Conservation (phyloP, 768 basidiomycete species). For the Dentipellis fragilis region DNA sequence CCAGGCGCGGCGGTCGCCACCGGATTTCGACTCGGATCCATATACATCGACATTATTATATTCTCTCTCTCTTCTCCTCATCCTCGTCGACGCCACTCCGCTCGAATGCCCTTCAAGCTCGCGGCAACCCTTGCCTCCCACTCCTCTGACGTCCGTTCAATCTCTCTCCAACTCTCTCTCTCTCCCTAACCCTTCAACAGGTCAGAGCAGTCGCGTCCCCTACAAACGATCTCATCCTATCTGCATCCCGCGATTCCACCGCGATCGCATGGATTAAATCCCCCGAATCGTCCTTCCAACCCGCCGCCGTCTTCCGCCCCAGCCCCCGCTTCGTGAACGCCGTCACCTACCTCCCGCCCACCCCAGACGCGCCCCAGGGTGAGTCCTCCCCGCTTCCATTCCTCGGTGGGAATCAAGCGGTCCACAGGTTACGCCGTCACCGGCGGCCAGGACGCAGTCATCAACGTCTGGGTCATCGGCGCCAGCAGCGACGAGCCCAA, state of each 20-base stretch:
- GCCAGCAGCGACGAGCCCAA: conserved; percentile 59
- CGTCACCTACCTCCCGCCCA: conserved; percentile 56
- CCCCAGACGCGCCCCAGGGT: conserved; percentile 63
- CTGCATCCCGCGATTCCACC: conserved; percentile 86
- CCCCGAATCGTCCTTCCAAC: conserved; percentile 39
- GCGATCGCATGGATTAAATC: conserved; percentile 76
- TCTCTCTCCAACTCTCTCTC: conserved; percentile 7
- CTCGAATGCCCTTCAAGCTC: conserved; percentile 60
- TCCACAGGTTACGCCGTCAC: conserved; percentile 60
- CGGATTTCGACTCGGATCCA: not conserved
- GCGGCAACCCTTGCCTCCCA: conserved; percentile 65
- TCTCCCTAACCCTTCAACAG: conserved; percentile 31
- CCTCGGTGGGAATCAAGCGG: conserved; percentile 7
- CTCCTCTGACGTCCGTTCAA: conserved; percentile 56
- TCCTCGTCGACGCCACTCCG: not conserved
- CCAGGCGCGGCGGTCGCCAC: not conserved
- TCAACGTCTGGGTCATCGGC: conserved; percentile 73
- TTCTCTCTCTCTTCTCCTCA: conserved; percentile 7
- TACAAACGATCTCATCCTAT: conserved; percentile 68
- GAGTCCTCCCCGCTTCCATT: conserved; percentile 12
- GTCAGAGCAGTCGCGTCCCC: conserved; percentile 78
- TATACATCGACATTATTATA: conserved; percentile 7
- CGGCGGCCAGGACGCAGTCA: conserved; percentile 81
- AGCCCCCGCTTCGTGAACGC: conserved; percentile 76
- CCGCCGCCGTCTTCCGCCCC: conserved; percentile 44